Evolutionary conservation across 108 stramenopile genomes (phyloP).

Genomic region (Craspedostauros australis): DNA sequence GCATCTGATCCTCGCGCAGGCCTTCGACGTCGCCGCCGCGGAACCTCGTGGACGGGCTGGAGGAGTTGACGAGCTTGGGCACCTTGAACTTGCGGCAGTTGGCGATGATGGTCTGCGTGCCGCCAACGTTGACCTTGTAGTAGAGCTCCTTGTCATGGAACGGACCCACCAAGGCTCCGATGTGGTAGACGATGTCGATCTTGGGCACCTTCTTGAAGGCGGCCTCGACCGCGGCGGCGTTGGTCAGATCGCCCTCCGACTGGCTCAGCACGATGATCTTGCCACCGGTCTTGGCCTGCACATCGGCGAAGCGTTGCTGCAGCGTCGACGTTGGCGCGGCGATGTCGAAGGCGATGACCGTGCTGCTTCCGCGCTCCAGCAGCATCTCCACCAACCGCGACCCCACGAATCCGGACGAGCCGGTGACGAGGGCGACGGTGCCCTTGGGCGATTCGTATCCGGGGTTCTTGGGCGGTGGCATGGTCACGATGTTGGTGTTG

Average conservation of each 20-base stretch:
- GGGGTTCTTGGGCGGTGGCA: slow-evolving; percentile 21
- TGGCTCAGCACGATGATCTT: slow-evolving; percentile 26
- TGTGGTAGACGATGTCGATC: slow-evolving; percentile 89
- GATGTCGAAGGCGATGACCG: slow-evolving; percentile 93
- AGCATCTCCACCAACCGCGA: slow-evolving; percentile 96
- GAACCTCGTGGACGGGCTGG: slow-evolving; percentile 93
- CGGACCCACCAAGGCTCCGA: slow-evolving; percentile 96
- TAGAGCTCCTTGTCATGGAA: slow-evolving; percentile 80
- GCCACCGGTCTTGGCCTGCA: slow-evolving; percentile 22
- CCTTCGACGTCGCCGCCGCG: slow-evolving; percentile 88
- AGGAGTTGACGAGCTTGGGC: slow-evolving; percentile 86
- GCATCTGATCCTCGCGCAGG: slow-evolving; percentile 65
- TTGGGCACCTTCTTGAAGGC: slow-evolving; percentile 56
- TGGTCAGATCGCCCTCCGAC: slow-evolving; percentile 77
- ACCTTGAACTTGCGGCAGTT: slow-evolving; percentile 76
- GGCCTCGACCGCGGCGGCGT: slow-evolving; percentile 62
- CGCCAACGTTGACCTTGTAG: slow-evolving; percentile 81
- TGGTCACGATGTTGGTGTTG: no score
- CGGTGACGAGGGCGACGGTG: slow-evolving; percentile 73
- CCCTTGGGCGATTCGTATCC: slow-evolving; percentile 34
- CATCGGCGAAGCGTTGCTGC: slow-evolving; percentile 43
- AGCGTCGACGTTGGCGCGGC: slow-evolving; percentile 54
- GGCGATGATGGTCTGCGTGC: slow-evolving; percentile 80
- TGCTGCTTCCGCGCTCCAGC: slow-evolving; percentile 84
- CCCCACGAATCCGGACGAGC: slow-evolving; percentile 92